Base-by-base conservation (phyloP, 2,329 filamentous ascomycete species). In the Byssochlamys sp. region DNA sequence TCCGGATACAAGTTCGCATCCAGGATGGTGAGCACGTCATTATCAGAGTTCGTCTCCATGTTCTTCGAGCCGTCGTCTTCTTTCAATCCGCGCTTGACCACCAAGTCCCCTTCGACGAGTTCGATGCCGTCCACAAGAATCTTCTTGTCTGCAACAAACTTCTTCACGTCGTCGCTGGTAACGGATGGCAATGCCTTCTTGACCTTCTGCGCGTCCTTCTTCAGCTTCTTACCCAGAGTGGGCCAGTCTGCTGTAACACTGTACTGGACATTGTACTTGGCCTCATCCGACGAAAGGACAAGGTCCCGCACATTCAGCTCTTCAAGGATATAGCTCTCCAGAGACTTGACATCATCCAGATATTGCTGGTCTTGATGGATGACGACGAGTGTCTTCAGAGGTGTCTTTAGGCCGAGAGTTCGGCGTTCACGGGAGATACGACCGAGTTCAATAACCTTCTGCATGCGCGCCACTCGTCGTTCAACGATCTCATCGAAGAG, bases 161-260 rank as follows among this genome's bases (percentile, higher is more conserved):
- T 77, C 71, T 91, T 89, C 60, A 96, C 90, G 64, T 96, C 83
- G 10, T 89, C 84, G 64, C 86, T 91, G 24, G 82, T 88, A 53
- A 99, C 78, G 45, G 77, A 80, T 4, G 91, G 91, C 52, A 99
- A 78, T 1, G 89, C 91, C 76, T 92, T 95, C 80, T 95, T 95
- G 65, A 97, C 91, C 70, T 88, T 90, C 63, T 86, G 84, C 63
- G 91, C 89, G 67, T 96, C 91, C 76, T 96, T 96, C 81, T 95
- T 95, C 65, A 97, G 82, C 78, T 97, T 97, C 83, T 96, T 96
- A 63, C 94, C 94, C 14, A 99, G 81, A 1, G 89, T 88, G 12
- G 94, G 91, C 88, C 94, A 96, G 73, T 99, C 94, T 6, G 91
- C 91, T 45, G 83, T 84, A 14, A 92, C 90, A 60, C 88, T 90